These are phyloP conservation scores for Xylaria sp. DNA, from an alignment of 2,329 filamentous ascomycete species.

Conservation along the genomic window DNA sequence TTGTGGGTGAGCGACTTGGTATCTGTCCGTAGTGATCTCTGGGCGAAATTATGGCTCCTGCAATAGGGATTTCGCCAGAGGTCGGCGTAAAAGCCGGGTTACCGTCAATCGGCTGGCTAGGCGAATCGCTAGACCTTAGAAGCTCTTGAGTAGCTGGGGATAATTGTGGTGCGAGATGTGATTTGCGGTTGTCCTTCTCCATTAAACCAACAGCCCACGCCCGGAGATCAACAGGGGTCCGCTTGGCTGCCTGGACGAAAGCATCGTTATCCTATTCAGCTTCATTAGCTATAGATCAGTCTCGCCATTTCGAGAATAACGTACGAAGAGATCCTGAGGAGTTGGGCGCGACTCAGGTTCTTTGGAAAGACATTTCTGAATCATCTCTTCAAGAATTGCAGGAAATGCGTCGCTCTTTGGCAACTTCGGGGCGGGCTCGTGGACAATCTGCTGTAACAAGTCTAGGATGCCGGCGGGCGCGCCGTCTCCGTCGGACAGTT, in stretches of 20 bases:
- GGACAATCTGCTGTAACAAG: constrained; percentile 95
- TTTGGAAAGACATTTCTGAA: constrained; percentile 94
- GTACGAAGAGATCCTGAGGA: constrained; percentile 90
- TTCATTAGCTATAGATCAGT: constrained; percentile 45
- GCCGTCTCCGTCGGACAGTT: constrained; percentile 77
- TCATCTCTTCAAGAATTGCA: constrained; percentile 93
- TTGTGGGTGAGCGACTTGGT: constrained; percentile 63
- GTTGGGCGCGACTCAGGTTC: constrained; percentile 89
- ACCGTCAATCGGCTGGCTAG: constrained; percentile 61
- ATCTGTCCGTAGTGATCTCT: constrained; percentile 59
- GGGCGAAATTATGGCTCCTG: constrained; percentile 66
- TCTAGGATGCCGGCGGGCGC: constrained; percentile 96
- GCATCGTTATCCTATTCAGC: constrained; percentile 81
- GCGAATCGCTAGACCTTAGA: constrained; percentile 72
- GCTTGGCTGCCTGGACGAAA: constrained; percentile 95
- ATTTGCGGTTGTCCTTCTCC: constrained; percentile 95
- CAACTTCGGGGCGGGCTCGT: constrained; percentile 91
- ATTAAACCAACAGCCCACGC: constrained; percentile 96
- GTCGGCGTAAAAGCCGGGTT: constrained; percentile 69
- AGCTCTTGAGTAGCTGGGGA: constrained; percentile 83
- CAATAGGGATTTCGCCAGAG: constrained; percentile 77
- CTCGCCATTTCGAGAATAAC: constrained; percentile 50
- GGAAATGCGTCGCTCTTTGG: constrained; percentile 99
- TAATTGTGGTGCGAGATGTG: constrained; percentile 84
- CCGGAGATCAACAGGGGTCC: constrained; percentile 92